Evolutionary conservation across 1,284 basidiomycete species (phyloP), one percentile per base, ranked within the genome.

Genomic region (Cutaneotrichosporon arboriforme): DNA sequence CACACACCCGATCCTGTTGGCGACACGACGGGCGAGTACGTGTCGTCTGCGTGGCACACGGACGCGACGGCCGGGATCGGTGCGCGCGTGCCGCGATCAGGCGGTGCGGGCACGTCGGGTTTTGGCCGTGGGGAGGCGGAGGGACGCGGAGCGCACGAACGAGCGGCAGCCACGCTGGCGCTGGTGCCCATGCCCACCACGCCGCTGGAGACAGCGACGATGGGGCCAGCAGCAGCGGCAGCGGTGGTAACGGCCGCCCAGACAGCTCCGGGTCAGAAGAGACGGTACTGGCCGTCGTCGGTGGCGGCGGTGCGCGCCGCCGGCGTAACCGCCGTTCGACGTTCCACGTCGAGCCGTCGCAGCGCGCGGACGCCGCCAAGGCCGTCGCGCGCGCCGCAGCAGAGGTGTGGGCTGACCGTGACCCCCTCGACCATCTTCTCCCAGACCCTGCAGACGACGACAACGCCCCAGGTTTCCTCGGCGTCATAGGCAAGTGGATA

Each of bases 81-180:
- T 8, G 17, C 8, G 4, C 40, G 26, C 10, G 26, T 31, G 5
- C 26, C 26, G 7, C 26, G 26, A 7, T 31, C 26, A 7, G 26
- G 26, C 10, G 26, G 26, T 10, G 36, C 21, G 21, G 35, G 34
- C 31, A 34, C 21, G 14, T 43, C 49, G 51, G 54, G 54, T 55
- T 55, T 55, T 55, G 44, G 38, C 35, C 36, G 7, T 50, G 54
- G 54, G 54, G 54, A 51, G 54, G 45, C 33, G 54, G 44, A 51
- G 54, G 39, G 23, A 21, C 54, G 22, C 54, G 54, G 45, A 23
- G 50, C 43, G 26, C 26, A 7, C 26, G 26, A 7, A 31, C 26
- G 26, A 31, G 26, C 26, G 26, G 26, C n/a, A n/a, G n/a, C n/a
- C n/a, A n/a, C n/a, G n/a, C n/a, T n/a, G n/a, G n/a, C n/a, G n/a